Conservation (phyloP, 1,284 basidiomycete species). For the Ganoderma lingzhi region DNA sequence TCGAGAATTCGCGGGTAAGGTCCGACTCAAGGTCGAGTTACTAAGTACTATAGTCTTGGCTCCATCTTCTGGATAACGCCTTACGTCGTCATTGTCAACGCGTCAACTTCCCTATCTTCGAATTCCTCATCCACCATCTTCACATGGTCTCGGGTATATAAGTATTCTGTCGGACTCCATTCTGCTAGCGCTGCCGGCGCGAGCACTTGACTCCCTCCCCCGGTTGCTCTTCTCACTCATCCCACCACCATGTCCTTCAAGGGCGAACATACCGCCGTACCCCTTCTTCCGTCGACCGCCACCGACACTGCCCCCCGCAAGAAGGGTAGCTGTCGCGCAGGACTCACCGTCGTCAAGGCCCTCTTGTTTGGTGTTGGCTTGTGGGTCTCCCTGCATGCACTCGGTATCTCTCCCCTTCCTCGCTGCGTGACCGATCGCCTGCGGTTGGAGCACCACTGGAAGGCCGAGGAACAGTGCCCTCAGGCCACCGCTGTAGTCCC, state of each 20-base stretch:
- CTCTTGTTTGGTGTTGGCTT: conserved; percentile 22
- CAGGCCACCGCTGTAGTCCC: conserved; percentile 55
- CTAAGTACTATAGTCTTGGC: neutral
- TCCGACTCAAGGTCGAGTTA: neutral
- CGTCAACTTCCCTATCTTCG: neutral
- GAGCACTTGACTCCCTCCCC: conserved; percentile 2
- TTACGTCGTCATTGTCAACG: neutral
- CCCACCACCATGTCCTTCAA: conserved; percentile 30
- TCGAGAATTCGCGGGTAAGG: neutral
- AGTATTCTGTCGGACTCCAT: conserved; percentile 8
- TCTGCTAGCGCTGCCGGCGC: neutral
- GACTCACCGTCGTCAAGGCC: conserved; percentile 21
- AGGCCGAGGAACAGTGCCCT: conserved; percentile 46
- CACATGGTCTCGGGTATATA: conserved; percentile 17
- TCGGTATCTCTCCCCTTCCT: conserved; percentile 16
- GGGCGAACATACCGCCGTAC: conserved; percentile 24
- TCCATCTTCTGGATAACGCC: conserved; percentile 19
- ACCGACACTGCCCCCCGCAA: conserved; percentile 15
- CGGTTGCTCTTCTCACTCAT: conserved; percentile 14
- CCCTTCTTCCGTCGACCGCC: conserved; percentile 21
- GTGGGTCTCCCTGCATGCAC: conserved; percentile 22
- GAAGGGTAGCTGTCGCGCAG: conserved; percentile 18
- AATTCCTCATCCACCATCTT: neutral
- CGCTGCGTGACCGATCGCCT: conserved; percentile 12
- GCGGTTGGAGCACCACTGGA: conserved; percentile 5